Conservation (phyloP, 2,329 filamentous ascomycete genomes). For the Fusarium pseudocircinatum region DNA sequence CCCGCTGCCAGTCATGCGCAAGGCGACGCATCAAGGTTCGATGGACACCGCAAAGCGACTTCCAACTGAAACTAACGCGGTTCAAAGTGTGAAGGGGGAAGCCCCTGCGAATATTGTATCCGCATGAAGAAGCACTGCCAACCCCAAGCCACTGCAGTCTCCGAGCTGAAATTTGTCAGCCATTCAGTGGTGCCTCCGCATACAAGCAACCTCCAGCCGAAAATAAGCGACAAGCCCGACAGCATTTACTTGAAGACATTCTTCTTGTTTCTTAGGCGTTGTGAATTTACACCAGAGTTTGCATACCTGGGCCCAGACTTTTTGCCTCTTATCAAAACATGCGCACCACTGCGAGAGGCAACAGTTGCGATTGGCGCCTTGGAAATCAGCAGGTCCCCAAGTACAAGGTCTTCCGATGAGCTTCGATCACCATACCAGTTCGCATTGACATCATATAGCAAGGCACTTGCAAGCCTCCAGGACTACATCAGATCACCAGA, state of each 20-base stretch:
- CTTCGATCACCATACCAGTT: background rate
- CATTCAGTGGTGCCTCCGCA: background rate
- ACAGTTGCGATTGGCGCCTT: slow-evolving; percentile 42
- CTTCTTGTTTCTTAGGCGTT: slow-evolving; percentile 19
- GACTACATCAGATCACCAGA: background rate
- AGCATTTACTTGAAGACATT: slow-evolving; percentile 29
- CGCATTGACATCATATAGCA: slow-evolving; percentile 34
- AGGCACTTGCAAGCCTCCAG: slow-evolving; percentile 28
- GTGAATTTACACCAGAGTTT: slow-evolving; percentile 34
- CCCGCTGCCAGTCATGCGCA: slow-evolving; percentile 42
- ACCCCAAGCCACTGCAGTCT: background rate
- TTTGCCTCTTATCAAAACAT: slow-evolving; percentile 27
- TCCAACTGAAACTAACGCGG: background rate
- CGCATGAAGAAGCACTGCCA: slow-evolving; percentile 39
- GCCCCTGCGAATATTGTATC: slow-evolving; percentile 42
- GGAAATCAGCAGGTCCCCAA: slow-evolving; percentile 33
- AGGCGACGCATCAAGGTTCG: slow-evolving; percentile 42
- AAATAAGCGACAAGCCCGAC: background rate
- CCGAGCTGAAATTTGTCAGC: slow-evolving; percentile 16
- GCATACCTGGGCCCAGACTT: slow-evolving; percentile 6
- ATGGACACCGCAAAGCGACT: too few relatives aligned
- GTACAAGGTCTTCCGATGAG: background rate
- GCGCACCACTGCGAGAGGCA: slow-evolving; percentile 22
- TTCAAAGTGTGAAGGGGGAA: slow-evolving; percentile 37
- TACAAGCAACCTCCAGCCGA: background rate